phyloP scores from a whole-genome alignment of 2,329 filamentous ascomycete genomes.

The Anthostomella pinea region DNA sequence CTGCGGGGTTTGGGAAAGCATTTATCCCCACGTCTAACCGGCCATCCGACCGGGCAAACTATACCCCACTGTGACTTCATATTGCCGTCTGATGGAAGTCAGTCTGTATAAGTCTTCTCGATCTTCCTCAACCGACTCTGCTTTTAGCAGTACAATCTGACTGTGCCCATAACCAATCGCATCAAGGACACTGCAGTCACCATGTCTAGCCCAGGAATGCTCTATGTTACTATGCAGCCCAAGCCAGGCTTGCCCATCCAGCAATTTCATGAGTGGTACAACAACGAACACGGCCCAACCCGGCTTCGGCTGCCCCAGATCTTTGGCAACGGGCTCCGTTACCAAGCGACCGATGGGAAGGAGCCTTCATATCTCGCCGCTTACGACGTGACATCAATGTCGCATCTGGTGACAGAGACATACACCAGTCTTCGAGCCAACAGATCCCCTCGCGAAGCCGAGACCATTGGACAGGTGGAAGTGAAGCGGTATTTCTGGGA shows the following conservation, averaged over 20 bases:
- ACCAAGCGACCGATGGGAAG: conserved; percentile 62
- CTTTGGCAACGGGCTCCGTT: conserved; percentile 74
- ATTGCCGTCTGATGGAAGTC: no score
- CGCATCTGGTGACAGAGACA: conserved; percentile 63
- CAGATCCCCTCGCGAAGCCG: conserved; percentile 51
- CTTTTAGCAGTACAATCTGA: no score
- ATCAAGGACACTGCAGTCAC: no score
- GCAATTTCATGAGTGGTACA: conserved; percentile 90
- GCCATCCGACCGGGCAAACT: no score
- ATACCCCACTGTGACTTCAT: no score
- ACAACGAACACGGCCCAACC: conserved; percentile 85
- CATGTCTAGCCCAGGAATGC: conserved; percentile 61
- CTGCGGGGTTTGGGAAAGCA: no score
- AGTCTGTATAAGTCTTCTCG: no score
- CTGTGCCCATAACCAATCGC: no score
- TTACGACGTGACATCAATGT: conserved; percentile 78
- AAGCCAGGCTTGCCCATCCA: conserved; percentile 59
- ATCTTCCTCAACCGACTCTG: no score
- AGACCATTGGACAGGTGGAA: conserved; percentile 54
- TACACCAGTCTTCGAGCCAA: conserved; percentile 66
- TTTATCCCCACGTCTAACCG: no score
- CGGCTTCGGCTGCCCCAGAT: conserved; percentile 74
- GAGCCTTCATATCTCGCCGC: conserved; percentile 72
- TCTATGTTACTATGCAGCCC: conserved; percentile 87
- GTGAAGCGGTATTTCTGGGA: conserved; percentile 73